These are phyloP conservation scores for Dryas octopetala DNA, from an alignment of 306 rosid genomes.

Conservation along the genomic window DNA sequence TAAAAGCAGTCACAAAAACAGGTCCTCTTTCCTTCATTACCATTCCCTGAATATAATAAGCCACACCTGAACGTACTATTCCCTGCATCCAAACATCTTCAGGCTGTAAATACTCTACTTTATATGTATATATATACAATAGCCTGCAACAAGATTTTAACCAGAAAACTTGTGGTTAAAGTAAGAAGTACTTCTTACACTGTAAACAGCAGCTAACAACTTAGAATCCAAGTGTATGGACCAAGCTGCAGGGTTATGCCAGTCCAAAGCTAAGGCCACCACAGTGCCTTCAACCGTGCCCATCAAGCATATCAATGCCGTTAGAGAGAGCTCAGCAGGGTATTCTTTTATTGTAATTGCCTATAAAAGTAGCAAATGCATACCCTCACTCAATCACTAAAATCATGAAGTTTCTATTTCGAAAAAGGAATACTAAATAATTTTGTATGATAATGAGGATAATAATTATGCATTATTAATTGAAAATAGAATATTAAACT, in stretches of 20 bases:
- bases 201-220: slow-evolving; percentile 39
- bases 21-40: slow-evolving; percentile 56
- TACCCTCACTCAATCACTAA: too few species aligned
- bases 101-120: neutral
- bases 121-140: neutral
- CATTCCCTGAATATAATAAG: slow-evolving; percentile 41
- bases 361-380: slow-evolving; percentile 16
- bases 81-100: slow-evolving; percentile 41
- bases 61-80: slow-evolving; percentile 39
- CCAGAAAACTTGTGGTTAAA: neutral
- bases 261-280: slow-evolving; percentile 40
- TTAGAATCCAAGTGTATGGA: slow-evolving; percentile 36
- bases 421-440: too few species aligned
- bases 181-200: slow-evolving; percentile 29
- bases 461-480: neutral
- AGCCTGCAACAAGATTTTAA: neutral
- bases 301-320: slow-evolving; percentile 48
- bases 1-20: slow-evolving; percentile 47
- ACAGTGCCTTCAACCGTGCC: slow-evolving; percentile 36
- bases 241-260: slow-evolving; percentile 53
- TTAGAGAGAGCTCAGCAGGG: slow-evolving; percentile 52
- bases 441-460: neutral
- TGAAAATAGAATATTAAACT: neutral
- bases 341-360: slow-evolving; percentile 49
- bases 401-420: too few species aligned